Evolutionary conservation across 83 land plant genomes (phyloP), one percentile per base, ranked within the genome.

Genomic region (Picea abies): DNA sequence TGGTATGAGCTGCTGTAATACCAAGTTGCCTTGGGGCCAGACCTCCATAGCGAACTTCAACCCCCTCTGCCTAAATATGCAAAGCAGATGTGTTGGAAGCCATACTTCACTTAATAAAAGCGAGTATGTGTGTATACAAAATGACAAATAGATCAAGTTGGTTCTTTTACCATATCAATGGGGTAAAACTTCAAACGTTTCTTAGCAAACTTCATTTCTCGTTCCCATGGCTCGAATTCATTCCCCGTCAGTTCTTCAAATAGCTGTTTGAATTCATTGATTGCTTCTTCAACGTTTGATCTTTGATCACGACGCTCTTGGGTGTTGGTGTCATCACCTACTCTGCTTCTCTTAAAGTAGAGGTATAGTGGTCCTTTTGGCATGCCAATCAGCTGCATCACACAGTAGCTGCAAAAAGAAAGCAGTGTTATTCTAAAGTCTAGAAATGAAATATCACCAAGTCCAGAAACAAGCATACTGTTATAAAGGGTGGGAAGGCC

Each of bases 221-320:
- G 85, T 63, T 93, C 94, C 97, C 97, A 95, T 49, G 92, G 94
- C 80, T 93, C 94, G 79, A 95, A 95, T 60, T 90, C 92, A 76
- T 95, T 95, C 3, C 95, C 97, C 2, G 97, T 95, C 56, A 90
- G 11, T 22, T 90, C 92, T 71, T 95, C 85, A 82, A 93, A 95
- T 3, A 90, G 84, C 82, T 84, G 83, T 3, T 63, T 87, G 82
- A 95, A 95, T 78, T 93, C 95, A 37, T 84, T 78, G 1, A 95
- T 29, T 0, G 91, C 94, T 37, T 76, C 62, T 12, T 83, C 85
- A 19, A 65, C 44, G 71, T 72, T 76, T 0, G 82, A 67, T 88
- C 78, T 68, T 61, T 93, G 94, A 19, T 95, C 96, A 7, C 88
- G 73, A 56, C 91, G 83, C 75, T 95, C 96, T 4, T 90, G 87